Conservation (phyloP, 306 rosid genomes). For the Pterocarpus macrocarpus region DNA sequence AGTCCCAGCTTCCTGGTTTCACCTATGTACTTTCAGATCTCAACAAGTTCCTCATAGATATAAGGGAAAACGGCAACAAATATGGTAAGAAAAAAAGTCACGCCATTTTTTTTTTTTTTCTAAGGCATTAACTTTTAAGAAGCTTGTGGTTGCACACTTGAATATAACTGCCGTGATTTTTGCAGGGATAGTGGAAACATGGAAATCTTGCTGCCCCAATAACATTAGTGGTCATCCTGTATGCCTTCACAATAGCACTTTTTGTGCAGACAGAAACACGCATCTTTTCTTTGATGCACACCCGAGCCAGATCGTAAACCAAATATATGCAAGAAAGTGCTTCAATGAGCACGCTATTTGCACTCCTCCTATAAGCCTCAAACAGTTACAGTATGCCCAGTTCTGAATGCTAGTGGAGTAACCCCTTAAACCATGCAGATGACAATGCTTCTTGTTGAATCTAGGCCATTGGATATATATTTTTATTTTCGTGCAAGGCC, state of each 20-base stretch:
- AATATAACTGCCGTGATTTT: background rate
- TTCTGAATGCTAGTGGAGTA: background rate
- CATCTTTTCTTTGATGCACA: slow-evolving; percentile 52
- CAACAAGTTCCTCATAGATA: slow-evolving; percentile 19
- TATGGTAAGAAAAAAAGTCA: slow-evolving; percentile 42
- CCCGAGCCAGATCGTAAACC: slow-evolving; percentile 42
- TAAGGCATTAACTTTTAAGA: background rate
- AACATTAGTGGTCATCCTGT: slow-evolving; percentile 34
- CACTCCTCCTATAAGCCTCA: slow-evolving; percentile 2
- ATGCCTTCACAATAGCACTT: slow-evolving; percentile 21
- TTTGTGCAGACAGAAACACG: slow-evolving; percentile 48
- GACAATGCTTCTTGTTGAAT: background rate
- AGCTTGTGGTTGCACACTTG: background rate
- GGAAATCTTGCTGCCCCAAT: slow-evolving; percentile 55
- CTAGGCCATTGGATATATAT: too few species aligned
- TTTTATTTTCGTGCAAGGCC: too few species aligned
- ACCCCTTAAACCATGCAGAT: background rate
- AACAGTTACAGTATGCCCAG: background rate
- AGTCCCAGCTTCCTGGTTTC: slow-evolving; percentile 45
- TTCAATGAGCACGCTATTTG: slow-evolving; percentile 42
- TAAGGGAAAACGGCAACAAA: slow-evolving; percentile 36
- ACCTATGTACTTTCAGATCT: slow-evolving; percentile 45
- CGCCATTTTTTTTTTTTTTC: too few species aligned
- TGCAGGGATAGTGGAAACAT: slow-evolving; percentile 52
- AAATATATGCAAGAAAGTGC: slow-evolving; percentile 40